Evolutionary conservation across 257 asterid species (phyloP).

Genomic region (Linderniella brevidens): DNA sequence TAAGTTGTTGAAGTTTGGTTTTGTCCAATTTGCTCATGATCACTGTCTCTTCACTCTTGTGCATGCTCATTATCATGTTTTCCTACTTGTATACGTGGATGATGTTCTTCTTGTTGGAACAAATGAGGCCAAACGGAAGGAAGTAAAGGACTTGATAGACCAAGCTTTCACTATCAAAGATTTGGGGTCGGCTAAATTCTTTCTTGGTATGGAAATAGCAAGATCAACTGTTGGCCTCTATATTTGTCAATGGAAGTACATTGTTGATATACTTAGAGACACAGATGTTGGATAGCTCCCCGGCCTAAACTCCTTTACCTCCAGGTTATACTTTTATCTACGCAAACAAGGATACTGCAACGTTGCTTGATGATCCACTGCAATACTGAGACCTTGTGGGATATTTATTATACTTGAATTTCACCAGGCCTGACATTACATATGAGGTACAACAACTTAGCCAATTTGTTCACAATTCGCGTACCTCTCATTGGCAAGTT

Average conservation of each 20-base stretch:
- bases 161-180: background rate
- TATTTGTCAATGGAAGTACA: background rate
- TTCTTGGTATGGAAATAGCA: background rate
- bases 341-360: background rate
- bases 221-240: background rate
- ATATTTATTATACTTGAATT: too few species aligned
- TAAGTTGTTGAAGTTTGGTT: background rate
- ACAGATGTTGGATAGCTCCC: background rate
- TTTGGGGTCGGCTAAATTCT: background rate
- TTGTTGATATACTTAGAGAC: background rate
- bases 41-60: background rate
- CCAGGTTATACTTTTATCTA: background rate
- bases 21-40: background rate
- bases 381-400: too few species aligned
- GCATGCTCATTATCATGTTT: background rate
- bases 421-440: too few species aligned
- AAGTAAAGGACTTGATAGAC: too few species aligned
- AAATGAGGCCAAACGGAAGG: too few species aligned
- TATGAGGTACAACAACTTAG: too few species aligned
- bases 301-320: background rate
- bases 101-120: background rate
- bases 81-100: background rate
- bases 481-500: too few species aligned
- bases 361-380: too few species aligned
- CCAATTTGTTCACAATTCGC: too few species aligned